Evolutionary conservation across 2,329 filamentous ascomycete genomes (phyloP), one percentile per base, ranked within the genome.

Genomic region (Botryotinia calthae): DNA sequence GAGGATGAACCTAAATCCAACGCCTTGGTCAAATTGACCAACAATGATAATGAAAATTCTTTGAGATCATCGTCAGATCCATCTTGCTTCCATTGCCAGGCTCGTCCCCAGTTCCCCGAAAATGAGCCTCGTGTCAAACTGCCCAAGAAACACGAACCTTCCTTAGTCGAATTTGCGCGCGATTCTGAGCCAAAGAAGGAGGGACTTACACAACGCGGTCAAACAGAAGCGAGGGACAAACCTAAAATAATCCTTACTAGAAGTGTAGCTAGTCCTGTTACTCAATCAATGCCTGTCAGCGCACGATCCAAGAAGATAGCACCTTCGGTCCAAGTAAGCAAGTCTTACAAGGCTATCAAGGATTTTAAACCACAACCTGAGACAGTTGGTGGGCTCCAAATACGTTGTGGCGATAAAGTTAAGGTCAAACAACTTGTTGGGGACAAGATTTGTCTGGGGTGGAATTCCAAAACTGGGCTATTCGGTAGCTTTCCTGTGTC

Each of bases 131-230:
- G 25, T 10, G 12, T 18, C 12, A 40, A 40, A 22, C 56, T 72
- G 14, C 77, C 76, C 44, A 70, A 70, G 16, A 51, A 42, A 5
- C 65, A 77, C 70, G 76, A 73, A 20, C 58, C 71, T 1, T 7
- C 18, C 4, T 76, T 75, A 1, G 76, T 25, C 12, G 72, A 51
- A 25, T 14, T 22, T n/a, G 65, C 2, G 73, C 74, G 42, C 76
- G 76, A 34, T 63, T 77, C n/a, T 74, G 72, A 79, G 63, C 78
- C 77, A 2, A 78, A 77, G 3, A 79, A 78, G 63, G 70, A 71
- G 0, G 48, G 69, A 12, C 74, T 74, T 44, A 56, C 37, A 20
- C 68, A 74, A 18, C 1, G 5, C 2, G 59, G 40, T 51, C 31
- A 59, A 48, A 16, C 2, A 48, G 31, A 68, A 28, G 67, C 63